Evolutionary conservation across 129 eudicot species (phyloP).

Genomic region (Centaurea solstitialis): DNA sequence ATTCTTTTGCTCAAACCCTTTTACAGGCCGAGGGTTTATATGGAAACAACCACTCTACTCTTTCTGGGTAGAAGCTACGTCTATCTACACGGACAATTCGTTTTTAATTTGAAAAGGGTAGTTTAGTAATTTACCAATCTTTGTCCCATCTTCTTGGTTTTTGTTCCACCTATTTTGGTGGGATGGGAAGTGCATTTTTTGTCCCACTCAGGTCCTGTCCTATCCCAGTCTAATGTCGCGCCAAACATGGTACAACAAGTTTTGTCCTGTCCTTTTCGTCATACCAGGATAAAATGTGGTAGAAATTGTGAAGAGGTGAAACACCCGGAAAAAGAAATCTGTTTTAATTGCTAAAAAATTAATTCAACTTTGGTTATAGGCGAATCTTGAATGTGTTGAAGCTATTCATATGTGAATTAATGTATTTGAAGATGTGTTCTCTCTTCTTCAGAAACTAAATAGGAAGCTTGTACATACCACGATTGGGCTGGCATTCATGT

Average conservation of each 20-base stretch:
- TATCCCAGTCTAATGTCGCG: no score
- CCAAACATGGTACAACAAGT: background rate
- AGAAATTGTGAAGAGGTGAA: background rate
- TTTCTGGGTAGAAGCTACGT: no score
- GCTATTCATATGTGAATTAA: background rate
- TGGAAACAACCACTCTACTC: no score
- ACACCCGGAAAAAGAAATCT: background rate
- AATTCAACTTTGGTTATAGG: conserved; percentile 6
- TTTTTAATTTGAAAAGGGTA: background rate
- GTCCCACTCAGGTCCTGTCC: background rate
- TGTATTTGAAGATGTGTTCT: background rate
- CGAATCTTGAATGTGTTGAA: background rate
- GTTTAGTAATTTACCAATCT: background rate
- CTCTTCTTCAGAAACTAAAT: conserved; percentile 64
- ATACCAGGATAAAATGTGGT: background rate
- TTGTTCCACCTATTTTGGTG: background rate
- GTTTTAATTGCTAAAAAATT: background rate
- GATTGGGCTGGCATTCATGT: conserved; percentile 89
- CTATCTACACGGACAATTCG: no score
- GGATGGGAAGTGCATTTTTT: no score
- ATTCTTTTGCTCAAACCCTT: no score
- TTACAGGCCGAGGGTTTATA: no score
- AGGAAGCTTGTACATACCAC: conserved; percentile 93
- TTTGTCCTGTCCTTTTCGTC: background rate
- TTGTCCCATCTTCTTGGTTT: background rate